These are phyloP conservation scores for Talaromyces sp. DNA, from an alignment of 2,329 filamentous ascomycete genomes.

Conservation along the genomic window DNA sequence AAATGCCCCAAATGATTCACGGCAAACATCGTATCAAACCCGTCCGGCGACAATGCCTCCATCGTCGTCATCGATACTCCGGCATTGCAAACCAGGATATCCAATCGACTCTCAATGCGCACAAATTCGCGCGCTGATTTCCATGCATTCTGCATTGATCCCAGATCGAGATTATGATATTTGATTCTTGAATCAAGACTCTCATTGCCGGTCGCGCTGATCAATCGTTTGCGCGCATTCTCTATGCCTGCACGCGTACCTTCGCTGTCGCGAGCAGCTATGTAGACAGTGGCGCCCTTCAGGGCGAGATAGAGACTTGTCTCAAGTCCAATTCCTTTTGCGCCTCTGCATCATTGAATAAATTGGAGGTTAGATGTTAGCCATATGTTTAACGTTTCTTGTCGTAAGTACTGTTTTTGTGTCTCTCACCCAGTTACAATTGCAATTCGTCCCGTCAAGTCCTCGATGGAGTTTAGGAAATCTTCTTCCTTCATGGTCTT, in stretches of 20 bases:
- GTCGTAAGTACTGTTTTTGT: too few species aligned
- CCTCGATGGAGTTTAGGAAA: conserved; percentile 9
- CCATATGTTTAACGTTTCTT: not conserved
- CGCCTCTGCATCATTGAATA: not conserved
- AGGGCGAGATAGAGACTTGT: conserved; percentile 12
- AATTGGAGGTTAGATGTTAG: not conserved
- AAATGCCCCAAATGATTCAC: conserved; percentile 13
- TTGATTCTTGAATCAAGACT: conserved; percentile 4
- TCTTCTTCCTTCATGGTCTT: conserved; percentile 12
- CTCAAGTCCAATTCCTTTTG: conserved; percentile 14
- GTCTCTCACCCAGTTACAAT: conserved; percentile 9
- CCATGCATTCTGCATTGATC: conserved; percentile 12
- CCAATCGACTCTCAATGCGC: conserved; percentile 1
- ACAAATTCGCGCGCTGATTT: conserved; percentile 9
- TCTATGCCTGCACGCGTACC: conserved; percentile 9
- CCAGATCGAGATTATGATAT: conserved; percentile 10
- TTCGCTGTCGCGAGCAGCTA: conserved; percentile 12
- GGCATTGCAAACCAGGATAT: conserved; percentile 14
- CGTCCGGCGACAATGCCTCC: conserved; percentile 11
- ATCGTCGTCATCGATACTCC: conserved; percentile 15
- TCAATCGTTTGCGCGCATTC: conserved; percentile 6
- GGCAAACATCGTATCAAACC: conserved; percentile 13
- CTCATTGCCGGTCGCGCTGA: not conserved
- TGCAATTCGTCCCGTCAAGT: conserved; percentile 10
- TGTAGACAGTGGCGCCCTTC: conserved; percentile 13